These are phyloP conservation scores for Cercospora citrullina DNA, from an alignment of 2,329 filamentous ascomycete species.

Conservation along the genomic window DNA sequence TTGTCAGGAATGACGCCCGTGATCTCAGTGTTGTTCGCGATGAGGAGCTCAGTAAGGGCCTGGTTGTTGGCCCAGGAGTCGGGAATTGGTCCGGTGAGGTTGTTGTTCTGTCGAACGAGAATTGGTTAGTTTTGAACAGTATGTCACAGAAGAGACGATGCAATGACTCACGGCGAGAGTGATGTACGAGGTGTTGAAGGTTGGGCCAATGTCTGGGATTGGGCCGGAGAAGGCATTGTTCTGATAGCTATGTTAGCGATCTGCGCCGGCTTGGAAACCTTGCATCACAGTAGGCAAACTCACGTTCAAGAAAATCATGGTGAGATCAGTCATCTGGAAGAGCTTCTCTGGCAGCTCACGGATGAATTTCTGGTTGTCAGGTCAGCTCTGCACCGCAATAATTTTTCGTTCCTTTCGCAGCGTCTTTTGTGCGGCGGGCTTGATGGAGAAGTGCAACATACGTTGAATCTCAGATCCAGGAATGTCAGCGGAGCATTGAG, in stretches of 20 bases:
- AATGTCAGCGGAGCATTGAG: slow-evolving; percentile 15
- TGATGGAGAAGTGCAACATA: background rate
- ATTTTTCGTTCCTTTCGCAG: background rate
- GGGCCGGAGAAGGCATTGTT: background rate
- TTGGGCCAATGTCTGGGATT: background rate
- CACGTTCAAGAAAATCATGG: slow-evolving; percentile 20
- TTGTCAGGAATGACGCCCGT: slow-evolving; percentile 17
- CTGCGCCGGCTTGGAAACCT: background rate
- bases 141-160: background rate
- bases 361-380: slow-evolving; percentile 5
- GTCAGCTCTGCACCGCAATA: background rate
- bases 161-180: background rate
- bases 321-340: slow-evolving; percentile 18
- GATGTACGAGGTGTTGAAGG: background rate
- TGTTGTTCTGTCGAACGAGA: slow-evolving; percentile 16
- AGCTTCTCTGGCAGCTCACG: slow-evolving; percentile 13
- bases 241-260: background rate
- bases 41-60: slow-evolving; percentile 11
- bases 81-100: slow-evolving; percentile 21
- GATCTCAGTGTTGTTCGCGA: slow-evolving; percentile 16
- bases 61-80: slow-evolving; percentile 9
- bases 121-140: background rate
- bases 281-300: background rate
- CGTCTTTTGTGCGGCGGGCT: no score
- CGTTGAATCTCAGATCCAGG: slow-evolving; percentile 23